These are phyloP conservation scores for Lunularia cruciata DNA, from an alignment of 225 moss, liverwort and hornwort species.

Conservation along the genomic window DNA sequence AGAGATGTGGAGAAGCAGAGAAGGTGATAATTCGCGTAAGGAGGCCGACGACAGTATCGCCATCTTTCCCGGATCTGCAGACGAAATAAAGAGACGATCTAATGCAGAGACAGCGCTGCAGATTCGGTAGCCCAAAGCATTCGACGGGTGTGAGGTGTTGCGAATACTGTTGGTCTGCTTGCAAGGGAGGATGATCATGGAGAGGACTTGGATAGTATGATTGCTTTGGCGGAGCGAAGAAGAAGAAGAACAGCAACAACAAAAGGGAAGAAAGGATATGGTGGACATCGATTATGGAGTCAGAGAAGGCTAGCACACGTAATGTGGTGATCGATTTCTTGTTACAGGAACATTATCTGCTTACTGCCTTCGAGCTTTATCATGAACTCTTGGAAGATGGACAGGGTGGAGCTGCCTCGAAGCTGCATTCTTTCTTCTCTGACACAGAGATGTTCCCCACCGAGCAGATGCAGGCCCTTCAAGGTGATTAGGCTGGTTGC, in stretches of 20 bases:
- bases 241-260: neutral
- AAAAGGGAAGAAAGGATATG: slow-evolving; percentile 5
- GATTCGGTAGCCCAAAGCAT: too few relatives aligned
- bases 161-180: too few relatives aligned
- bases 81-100: too few relatives aligned
- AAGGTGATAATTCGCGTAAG: too few relatives aligned
- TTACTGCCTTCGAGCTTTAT: slow-evolving; percentile 90
- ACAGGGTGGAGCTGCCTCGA: slow-evolving; percentile 77
- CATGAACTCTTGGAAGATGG: slow-evolving; percentile 96
- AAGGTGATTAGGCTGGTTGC: slow-evolving; percentile 48
- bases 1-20: too few relatives aligned
- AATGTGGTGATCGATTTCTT: slow-evolving; percentile 84
- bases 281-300: slow-evolving; percentile 32
- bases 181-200: too few relatives aligned
- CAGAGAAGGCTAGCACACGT: slow-evolving; percentile 50
- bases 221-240: neutral
- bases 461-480: slow-evolving; percentile 84
- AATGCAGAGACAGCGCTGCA: too few relatives aligned
- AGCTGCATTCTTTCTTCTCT: slow-evolving; percentile 87
- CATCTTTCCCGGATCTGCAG: too few relatives aligned
- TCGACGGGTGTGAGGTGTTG: too few relatives aligned
- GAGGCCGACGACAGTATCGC: too few relatives aligned
- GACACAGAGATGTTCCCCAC: slow-evolving; percentile 84
- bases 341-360: slow-evolving; percentile 75
- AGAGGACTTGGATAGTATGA: too few relatives aligned